Percentiles rank a stretch among this genome's conserved stretches.
phyloP scores from a whole-genome alignment of 768 basidiomycete genomes.

The Rhizopogon rudus region DNA sequence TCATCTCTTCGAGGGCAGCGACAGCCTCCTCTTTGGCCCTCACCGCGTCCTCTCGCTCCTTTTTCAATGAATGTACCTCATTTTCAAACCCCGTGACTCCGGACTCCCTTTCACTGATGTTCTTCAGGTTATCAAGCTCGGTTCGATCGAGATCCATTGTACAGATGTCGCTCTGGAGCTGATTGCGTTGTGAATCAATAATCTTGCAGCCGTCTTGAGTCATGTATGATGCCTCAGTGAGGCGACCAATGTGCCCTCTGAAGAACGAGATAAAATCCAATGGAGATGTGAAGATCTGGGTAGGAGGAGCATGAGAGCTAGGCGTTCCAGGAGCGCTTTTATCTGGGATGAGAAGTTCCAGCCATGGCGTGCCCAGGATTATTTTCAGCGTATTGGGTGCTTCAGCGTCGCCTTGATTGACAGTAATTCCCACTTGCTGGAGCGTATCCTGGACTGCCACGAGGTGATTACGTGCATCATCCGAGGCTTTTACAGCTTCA shows the following conservation, averaged over 20 bases:
- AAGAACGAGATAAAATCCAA: background rate
- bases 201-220: background rate
- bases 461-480: background rate
- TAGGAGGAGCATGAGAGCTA: background rate
- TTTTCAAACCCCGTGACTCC: background rate
- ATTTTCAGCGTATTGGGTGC: background rate
- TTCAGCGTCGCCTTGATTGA: background rate
- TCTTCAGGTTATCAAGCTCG: background rate
- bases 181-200: background rate
- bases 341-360: background rate
- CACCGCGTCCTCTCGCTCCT: background rate
- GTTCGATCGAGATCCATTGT: background rate
- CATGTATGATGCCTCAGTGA: background rate
- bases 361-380: background rate
- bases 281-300: background rate
- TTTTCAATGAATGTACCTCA: background rate
- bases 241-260: background rate
- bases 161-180: background rate
- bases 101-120: background rate
- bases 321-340: background rate
- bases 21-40: background rate
- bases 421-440: background rate
- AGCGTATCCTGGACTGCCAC: background rate
- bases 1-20: background rate
- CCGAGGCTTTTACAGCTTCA: constrained; percentile 1